Base-by-base conservation (phyloP, 2,329 filamentous ascomycete genomes). In the Colletotrichum magnum region DNA sequence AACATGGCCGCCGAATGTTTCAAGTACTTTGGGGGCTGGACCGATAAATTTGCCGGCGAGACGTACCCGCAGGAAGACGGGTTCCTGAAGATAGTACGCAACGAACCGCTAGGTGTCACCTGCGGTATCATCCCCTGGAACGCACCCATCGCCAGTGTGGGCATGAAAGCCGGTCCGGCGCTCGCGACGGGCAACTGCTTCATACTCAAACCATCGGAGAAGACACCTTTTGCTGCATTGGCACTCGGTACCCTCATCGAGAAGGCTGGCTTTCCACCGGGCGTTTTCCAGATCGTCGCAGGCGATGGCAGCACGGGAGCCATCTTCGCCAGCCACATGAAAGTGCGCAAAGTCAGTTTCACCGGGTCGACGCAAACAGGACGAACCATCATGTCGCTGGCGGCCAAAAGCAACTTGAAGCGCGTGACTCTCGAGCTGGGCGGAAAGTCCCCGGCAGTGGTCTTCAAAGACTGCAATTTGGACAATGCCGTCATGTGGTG, bases 381-480 rank as follows among this genome's bases (percentile, higher is more conserved):
- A 10, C 83, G 85, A 74, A 91, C 89, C 73, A 90, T 93, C 18
- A 90, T 90, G 21, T 84, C 85, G 36, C 83, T 87, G 61, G 91
- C 91, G 2, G 87, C 89, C 0, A 85, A 85, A 53, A 85, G 85
- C 75, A 92, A 92, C 88, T 71, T 78, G 18, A 93, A 93, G 77
- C 91, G 91, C 73, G 90, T 92, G 21, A 93, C 91, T 3, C 91
- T 93, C 85, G 91, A 93, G 77, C 85, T 93, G 0, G 91, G 91
- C 45, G 91, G 91, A 26, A 93, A 93, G 77, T 89, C 86, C 39
- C 90, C 91, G 0, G 84, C 90, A 54, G 81, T 93, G 41, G 83
- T 93, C 58, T 86, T 93, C 12, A 88, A 89, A 2, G 90, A 93
- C 73, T 89, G 87, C 5, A 86, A 91, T 59, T 75, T 93, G 43